Percentiles rank a stretch among this genome's conserved stretches.
These are phyloP conservation scores for Volutella citrinella DNA, from an alignment of 2,329 filamentous ascomycete genomes.

Conservation along the genomic window DNA sequence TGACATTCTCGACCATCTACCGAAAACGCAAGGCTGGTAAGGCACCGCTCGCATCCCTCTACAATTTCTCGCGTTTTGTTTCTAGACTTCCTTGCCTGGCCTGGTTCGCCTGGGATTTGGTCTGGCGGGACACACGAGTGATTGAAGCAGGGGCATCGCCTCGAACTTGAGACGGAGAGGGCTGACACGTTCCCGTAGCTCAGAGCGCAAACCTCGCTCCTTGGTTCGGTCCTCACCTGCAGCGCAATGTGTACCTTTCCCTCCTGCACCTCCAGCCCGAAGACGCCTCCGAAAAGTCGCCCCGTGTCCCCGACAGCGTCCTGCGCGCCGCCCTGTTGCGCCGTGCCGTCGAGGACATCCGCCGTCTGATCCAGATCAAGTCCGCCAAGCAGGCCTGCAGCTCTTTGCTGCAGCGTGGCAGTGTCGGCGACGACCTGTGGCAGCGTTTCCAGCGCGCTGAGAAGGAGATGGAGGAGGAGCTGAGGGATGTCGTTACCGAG, in stretches of 20 bases:
- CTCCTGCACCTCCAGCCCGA: slow-evolving; percentile 75
- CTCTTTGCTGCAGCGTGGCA: slow-evolving; percentile 80
- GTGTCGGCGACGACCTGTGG: slow-evolving; percentile 94
- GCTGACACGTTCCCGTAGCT: too few species aligned
- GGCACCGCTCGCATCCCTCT: slow-evolving; percentile 26
- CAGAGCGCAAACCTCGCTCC: slow-evolving; percentile 83
- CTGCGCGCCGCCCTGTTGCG: slow-evolving; percentile 85
- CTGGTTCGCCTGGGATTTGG: too few species aligned
- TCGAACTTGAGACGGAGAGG: too few species aligned
- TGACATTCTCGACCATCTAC: slow-evolving; percentile 90
- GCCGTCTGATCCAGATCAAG: slow-evolving; percentile 84
- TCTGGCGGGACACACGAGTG: background rate
- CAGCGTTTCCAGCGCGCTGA: slow-evolving; percentile 88
- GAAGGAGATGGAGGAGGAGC: slow-evolving; percentile 95
- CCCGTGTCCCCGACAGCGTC: slow-evolving; percentile 75
- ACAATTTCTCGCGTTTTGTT: background rate
- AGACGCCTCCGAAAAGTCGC: slow-evolving; percentile 61
- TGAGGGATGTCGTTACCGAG: slow-evolving; percentile 91
- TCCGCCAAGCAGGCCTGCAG: slow-evolving; percentile 85
- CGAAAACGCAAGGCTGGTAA: slow-evolving; percentile 83
- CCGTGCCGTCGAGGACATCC: slow-evolving; percentile 89
- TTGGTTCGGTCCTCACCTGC: slow-evolving; percentile 89
- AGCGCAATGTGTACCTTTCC: slow-evolving; percentile 92
- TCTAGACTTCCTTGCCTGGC: too few species aligned
- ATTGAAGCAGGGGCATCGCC: too few species aligned